Conservation (phyloP, 2,329 filamentous ascomycete species). For the Alternaria dauci region DNA sequence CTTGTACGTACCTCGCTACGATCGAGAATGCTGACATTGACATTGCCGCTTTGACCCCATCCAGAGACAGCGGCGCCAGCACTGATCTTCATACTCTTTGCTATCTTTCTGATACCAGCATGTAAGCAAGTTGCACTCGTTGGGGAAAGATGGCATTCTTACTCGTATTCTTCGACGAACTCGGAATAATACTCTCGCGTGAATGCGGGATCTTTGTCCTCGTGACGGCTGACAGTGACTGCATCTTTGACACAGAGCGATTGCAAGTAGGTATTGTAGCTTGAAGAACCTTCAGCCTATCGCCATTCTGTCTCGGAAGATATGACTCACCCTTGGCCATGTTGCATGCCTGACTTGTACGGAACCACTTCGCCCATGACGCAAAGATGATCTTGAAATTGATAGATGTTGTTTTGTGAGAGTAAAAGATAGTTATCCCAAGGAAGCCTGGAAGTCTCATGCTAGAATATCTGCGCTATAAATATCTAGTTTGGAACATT, state of each 20-base stretch:
- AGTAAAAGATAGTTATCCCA: too few species aligned
- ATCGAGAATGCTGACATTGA: not conserved
- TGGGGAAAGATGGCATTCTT: too few species aligned
- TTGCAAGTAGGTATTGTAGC: constrained; percentile 2
- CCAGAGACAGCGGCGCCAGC: constrained; percentile 3
- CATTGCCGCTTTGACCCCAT: not conserved
- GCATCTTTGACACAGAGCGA: not conserved
- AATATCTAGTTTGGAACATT: not conserved
- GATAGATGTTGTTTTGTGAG: not conserved
- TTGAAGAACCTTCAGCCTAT: not conserved
- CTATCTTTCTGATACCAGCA: not conserved
- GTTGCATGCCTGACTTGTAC: not conserved
- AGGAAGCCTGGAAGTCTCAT: too few species aligned
- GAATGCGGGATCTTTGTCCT: not conserved
- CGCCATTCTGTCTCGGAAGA: not conserved
- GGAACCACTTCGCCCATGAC: not conserved
- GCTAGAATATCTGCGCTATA: not conserved
- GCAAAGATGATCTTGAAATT: not conserved
- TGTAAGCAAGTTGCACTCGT: not conserved
- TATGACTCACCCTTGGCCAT: not conserved
- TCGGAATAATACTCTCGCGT: not conserved
- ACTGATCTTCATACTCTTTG: constrained; percentile 1
- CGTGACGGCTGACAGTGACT: not conserved
- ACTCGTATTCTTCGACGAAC: not conserved
- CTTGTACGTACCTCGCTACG: not conserved